Evolutionary conservation across 306 rosid genomes (phyloP), one percentile per base, ranked within the genome.

Genomic region (Hippophae tibetana): DNA sequence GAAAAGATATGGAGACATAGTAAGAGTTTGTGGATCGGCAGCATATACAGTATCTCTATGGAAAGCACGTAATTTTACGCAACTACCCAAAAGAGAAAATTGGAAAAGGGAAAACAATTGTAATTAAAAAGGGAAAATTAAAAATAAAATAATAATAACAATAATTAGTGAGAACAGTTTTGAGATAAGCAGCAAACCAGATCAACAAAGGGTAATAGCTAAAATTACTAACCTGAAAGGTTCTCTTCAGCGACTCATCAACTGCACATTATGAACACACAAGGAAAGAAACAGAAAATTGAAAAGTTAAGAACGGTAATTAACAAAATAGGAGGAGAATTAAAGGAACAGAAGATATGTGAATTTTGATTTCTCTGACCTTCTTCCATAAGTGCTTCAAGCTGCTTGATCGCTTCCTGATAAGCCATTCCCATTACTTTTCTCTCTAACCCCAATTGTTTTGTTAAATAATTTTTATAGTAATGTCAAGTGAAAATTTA

Each of bases 351-450:
- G 38, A 31, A 31, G 38, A 31, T 1, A 31, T 31, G 38, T 31
- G 4, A 31, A 31, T 4, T 31, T 31, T 31, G 47, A 23, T 23
- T 49, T 18, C 6, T 54, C 40, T 56, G 66, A 90, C 98, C 94
- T 75, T 74, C 86, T 78, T 85, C 90, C 78, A 90, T 78, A 61
- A 84, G 75, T 74, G 81, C 82, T 63, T 64, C 73, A 6, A 90
- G 75, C 62, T 84, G 81, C 70, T 57, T 72, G 70, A 81, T 69
- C 65, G 87, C 89, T 64, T 90, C 94, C 79, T 82, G 89, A 65
- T 90, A 78, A 76, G 61, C 81, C 60, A 68, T 59, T 67, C 80
- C 96, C 94, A 90, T 86, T 73, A 68, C 46, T 55, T 57, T 25
- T 41, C 45, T 25, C 49, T 43, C 44, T 31, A 31, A 31, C 4